Evolutionary conservation across 768 basidiomycete species (phyloP), one percentile per base, ranked within the genome.

Genomic region (Leccinum broughii): DNA sequence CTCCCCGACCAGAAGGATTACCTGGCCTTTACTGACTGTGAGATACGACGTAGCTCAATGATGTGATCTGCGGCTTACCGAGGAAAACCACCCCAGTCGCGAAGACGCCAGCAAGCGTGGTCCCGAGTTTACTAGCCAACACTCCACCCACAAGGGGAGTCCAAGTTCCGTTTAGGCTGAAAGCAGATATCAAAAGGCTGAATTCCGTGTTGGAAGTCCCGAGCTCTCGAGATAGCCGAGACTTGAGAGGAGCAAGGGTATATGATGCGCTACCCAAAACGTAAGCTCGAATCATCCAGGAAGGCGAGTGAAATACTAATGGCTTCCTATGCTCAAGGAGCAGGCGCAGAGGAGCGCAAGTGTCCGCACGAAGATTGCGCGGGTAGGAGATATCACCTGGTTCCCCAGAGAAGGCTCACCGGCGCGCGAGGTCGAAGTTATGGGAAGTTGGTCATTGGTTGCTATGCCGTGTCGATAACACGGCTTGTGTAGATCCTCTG

Each of bases 81-180:
- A 85, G 57, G 61, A 91, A 81, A 22, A 93, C 86, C 24, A 88
- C 77, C 1, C 87, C 83, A 0, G 92, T 94, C 1, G 92, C 89
- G 15, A 90, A 72, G 51, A 93, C 87, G 57, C 89, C 85, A 0
- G 85, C 84, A 30, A 79, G 72, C 0, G 90, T 89, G 2, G 90
- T 91, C 24, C 91, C 91, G 2, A 92, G 78, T 56, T 80, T 82
- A 66, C 83, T 86, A 9, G 86, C 85, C 46, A 92, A 77, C 5
- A 93, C 57, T 3, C 92, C 92, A 8, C 87, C 89, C 3, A 93
- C 79, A 6, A 93, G 80, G 0, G 92, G 92, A 8, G 92, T 94
- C 83, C 85, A 84, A 3, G 86, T 85, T 44, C 81, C 85, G 70
- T 92, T 92, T 37, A 94, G 73, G 59, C 85, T 89, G 67, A 86